These are phyloP conservation scores for Begonia masoniana DNA, from an alignment of 306 rosid species.

Conservation along the genomic window DNA sequence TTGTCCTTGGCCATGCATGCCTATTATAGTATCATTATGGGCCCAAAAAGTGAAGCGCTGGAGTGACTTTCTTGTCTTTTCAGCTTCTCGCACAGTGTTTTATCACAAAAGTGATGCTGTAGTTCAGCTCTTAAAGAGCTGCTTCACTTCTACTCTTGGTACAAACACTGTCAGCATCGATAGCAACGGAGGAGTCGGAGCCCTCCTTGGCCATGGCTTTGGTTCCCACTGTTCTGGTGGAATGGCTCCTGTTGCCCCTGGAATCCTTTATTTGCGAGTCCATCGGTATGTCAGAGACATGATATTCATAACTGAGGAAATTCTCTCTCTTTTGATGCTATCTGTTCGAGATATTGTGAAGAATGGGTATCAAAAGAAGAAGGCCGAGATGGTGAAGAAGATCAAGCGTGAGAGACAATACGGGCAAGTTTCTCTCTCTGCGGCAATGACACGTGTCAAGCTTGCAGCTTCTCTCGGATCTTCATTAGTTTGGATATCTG, in stretches of 20 bases:
- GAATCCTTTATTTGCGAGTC: conserved; percentile 66
- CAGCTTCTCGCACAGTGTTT: conserved; percentile 78
- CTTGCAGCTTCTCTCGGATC: conserved; percentile 86
- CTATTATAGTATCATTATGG: conserved; percentile 72
- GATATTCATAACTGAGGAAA: conserved; percentile 56
- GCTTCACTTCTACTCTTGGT: conserved; percentile 83
- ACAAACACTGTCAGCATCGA: conserved; percentile 28
- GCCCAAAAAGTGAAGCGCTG: conserved; percentile 77
- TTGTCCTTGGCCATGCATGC: conserved; percentile 93
- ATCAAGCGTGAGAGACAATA: conserved; percentile 45
- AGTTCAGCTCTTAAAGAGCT: conserved; percentile 80
- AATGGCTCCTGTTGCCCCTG: conserved; percentile 76
- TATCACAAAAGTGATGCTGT: conserved; percentile 76
- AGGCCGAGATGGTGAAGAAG: conserved; percentile 37
- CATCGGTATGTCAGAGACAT: conserved; percentile 63
- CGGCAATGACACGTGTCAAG: conserved; percentile 57
- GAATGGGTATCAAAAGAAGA: conserved; percentile 38
- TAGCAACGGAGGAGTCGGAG: conserved; percentile 56
- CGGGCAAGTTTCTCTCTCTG: conserved; percentile 60
- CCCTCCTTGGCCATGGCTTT: conserved; percentile 73
- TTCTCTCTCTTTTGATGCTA: conserved; percentile 58
- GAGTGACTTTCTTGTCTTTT: conserved; percentile 59
- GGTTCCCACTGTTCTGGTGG: conserved; percentile 51
- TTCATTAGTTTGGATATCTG: conserved; percentile 78
- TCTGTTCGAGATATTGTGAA: conserved; percentile 64